phyloP scores from a whole-genome alignment of 371 early-diverging fungal genomes.

The Catenaria anguillulae region DNA sequence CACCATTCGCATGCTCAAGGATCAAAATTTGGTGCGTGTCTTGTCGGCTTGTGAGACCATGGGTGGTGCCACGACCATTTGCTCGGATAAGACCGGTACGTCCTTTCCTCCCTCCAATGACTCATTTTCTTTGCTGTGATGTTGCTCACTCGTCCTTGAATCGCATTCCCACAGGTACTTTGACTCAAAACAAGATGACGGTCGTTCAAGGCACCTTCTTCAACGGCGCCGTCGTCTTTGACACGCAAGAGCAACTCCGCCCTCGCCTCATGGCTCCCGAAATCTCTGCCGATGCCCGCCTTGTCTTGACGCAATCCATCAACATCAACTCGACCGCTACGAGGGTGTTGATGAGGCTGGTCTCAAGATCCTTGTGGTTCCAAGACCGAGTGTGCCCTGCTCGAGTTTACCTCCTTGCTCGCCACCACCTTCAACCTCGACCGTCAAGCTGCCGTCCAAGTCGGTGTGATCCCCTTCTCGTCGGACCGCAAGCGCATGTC shows the following conservation, averaged over 20 bases:
- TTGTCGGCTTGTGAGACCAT: conserved; percentile 94
- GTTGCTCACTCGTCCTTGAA: too few relatives aligned
- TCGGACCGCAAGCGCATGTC: conserved; percentile 71
- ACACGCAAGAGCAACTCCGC: conserved; percentile 14
- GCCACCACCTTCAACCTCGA: conserved; percentile 39
- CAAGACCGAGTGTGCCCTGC: conserved; percentile 85
- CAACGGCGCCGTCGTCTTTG: conserved; percentile 21
- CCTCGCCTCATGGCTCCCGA: conserved; percentile 27
- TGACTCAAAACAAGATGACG: conserved; percentile 91
- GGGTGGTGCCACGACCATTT: conserved; percentile 92
- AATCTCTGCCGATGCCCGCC: conserved; percentile 23
- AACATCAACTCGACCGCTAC: conserved; percentile 82
- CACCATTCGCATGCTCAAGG: conserved; percentile 84
- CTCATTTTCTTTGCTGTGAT: too few relatives aligned
- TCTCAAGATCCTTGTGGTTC: conserved; percentile 60
- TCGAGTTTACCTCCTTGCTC: conserved; percentile 36
- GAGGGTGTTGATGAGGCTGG: conserved; percentile 62
- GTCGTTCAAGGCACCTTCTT: conserved; percentile 57
- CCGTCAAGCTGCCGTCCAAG: conserved; percentile 38
- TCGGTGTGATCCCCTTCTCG: conserved; percentile 47
- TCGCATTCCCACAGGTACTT: too few relatives aligned
- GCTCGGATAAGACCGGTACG: conserved; percentile 95
- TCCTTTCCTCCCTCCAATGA: too few relatives aligned
- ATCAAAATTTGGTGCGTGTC: conserved; percentile 84
- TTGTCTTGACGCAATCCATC: conserved; percentile 42